Base-by-base conservation (phyloP, 495 filamentous ascomycete genomes). In the Penicillium turbatum region DNA sequence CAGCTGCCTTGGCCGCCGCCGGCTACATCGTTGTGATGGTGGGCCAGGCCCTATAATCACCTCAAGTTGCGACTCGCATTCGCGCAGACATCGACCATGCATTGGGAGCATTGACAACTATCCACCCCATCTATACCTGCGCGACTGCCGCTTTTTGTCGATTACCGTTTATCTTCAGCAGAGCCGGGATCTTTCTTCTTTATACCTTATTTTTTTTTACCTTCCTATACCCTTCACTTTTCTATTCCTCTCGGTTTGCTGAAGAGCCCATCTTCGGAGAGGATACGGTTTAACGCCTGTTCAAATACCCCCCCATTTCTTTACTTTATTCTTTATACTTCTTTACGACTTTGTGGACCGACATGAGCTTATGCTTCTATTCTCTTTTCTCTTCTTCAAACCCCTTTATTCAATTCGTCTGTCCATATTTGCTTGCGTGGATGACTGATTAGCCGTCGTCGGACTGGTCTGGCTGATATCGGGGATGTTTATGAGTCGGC, bases 261-360 rank as follows among this genome's bases (percentile, higher is more conserved):
- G 57, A 51, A 59, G 64, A 64, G 51, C 48, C 50, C 47, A 27
- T 45, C 37, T 52, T 60, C 26, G 50, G 51, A 59, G 56, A 63
- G 56, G 61, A 64, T 57, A 62, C 55, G 61, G 61, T 48, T 57
- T 67, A 57, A 66, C 49, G 60, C 48, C 43, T 49, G 64, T 39
- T 68, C 56, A 61, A 70, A 73, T 71, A 72, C 67, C 69, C 67
- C 64, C 43, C n/a, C n/a, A n/a, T n/a, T n/a, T n/a, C n/a, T n/a
- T 54, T 64, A 55, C 52, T 54, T 45, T 58, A 52, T 56, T 55
- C 34, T 49, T 57, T 53, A 27, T 57, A 52, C 54, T 57, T 38
- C 45, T 56, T 55, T 56, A 64, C 48, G 64, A 60, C 38, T 55
- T 64, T 53, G 48, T 51, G 55, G 62, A 60, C 38, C 46, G 56